Base-by-base conservation (phyloP, 352 stramenopile genomes). In the Phytopythium kandeliae region DNA sequence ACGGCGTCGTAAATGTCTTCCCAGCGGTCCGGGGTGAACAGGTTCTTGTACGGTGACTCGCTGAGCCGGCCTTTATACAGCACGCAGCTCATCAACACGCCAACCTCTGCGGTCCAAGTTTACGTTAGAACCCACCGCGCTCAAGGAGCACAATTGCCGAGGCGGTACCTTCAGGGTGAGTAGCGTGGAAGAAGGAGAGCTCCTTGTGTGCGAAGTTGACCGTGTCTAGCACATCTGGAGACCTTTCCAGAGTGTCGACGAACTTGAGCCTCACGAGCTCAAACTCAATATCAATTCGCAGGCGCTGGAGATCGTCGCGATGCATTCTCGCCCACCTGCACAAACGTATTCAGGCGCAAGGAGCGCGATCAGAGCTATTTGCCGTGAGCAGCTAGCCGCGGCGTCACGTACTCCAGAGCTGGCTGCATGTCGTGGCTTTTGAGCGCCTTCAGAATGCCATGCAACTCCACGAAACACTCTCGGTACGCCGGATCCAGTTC, bases 201-300 rank as follows among this genome's bases (percentile, higher is more conserved):
- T 84, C 75, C 40, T 83, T 83, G 11, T 71, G 75, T 3, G 79
- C 79, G 26, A 91, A 80, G 41, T 71, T 73, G 25, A 91, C 61
- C 17, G 79, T 77, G 24, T 91, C 79, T 63, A 89, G 74, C 21
- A 84, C 77, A 17, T 87, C 65, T 12, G 71, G 58, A 17, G 75
- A 87, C 24, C 51, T 75, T 48, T 89, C 75, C 22, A 92, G 66
- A 17, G 86, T 61, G 30, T 89, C 74, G 22, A 95, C 64, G 53
- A 91, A 95, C 52, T 90, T 83, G 42, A 93, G 67, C 1, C 81
- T 72, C n/a, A 89, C 70, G 4, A 95, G 60, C 50, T 92, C 73
- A 58, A 93, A 95, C 57, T 93, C 83, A 24, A 95, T 75, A 47
- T 89, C 73, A 38, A 89, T 76, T 19, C 74, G 57, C 19, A 87